phyloP scores from a whole-genome alignment of 2,329 filamentous ascomycete genomes.

The Paradendryphiella salina region DNA sequence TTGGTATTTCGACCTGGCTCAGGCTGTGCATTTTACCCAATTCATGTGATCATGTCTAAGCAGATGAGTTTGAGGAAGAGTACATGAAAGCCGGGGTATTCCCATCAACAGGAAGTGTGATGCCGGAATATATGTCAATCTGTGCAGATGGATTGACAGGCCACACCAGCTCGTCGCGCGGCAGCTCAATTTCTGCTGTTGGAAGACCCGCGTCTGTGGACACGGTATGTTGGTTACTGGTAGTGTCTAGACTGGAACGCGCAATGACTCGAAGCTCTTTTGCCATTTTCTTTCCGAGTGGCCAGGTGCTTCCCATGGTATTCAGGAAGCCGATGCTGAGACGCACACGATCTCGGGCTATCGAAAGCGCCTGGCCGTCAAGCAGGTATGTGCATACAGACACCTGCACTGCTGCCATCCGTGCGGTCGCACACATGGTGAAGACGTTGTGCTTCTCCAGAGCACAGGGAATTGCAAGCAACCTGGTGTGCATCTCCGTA shows the following conservation, averaged over 20 bases:
- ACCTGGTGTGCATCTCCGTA: slow-evolving; percentile 73
- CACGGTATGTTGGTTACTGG: slow-evolving; percentile 14
- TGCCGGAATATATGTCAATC: slow-evolving; percentile 41
- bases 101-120: slow-evolving; percentile 32
- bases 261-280: slow-evolving; percentile 74
- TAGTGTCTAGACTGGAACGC: slow-evolving; percentile 60
- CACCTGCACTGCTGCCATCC: slow-evolving; percentile 45
- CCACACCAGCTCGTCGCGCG: slow-evolving; percentile 36
- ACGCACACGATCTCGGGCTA: slow-evolving; percentile 71
- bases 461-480: slow-evolving; percentile 72
- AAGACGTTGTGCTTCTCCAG: slow-evolving; percentile 67
- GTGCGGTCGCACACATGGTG: slow-evolving; percentile 35
- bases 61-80: slow-evolving; percentile 17
- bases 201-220: slow-evolving; percentile 15
- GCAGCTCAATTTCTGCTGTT: slow-evolving; percentile 30
- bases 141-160: slow-evolving; percentile 34
- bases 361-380: slow-evolving; percentile 61
- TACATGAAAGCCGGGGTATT: slow-evolving; percentile 17
- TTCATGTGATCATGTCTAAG: slow-evolving; percentile 4
- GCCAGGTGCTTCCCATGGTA: slow-evolving; percentile 69
- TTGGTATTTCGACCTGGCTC: too few species aligned
- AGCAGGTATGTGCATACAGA: slow-evolving; percentile 64
- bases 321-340: slow-evolving; percentile 77
- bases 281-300: slow-evolving; percentile 68
- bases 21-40: neutral